phyloP scores from a whole-genome alignment of 306 rosid genomes.

The Calophaca sinica region DNA sequence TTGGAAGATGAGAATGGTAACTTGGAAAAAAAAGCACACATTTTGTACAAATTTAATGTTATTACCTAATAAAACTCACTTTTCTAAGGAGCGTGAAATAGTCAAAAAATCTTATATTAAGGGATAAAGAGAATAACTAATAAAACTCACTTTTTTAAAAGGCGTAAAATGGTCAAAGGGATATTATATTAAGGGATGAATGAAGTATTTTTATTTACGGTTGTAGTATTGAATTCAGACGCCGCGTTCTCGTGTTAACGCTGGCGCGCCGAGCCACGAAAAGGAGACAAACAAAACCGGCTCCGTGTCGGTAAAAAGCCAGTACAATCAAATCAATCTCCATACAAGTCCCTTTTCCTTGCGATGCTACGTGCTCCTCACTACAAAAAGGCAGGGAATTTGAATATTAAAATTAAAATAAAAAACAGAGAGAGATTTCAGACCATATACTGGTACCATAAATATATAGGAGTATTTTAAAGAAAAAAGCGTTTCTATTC shows the following conservation, averaged over 20 bases:
- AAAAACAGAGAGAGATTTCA: not conserved
- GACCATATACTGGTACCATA: not conserved
- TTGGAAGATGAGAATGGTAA: too few relatives aligned
- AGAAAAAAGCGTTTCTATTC: not conserved
- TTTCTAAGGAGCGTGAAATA: too few relatives aligned
- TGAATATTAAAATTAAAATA: not conserved
- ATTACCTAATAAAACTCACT: too few relatives aligned
- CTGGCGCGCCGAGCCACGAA: slow-evolving; percentile 35
- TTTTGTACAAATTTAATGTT: too few relatives aligned
- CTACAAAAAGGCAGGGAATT: not conserved
- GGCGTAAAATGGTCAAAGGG: too few relatives aligned
- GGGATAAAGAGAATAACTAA: too few relatives aligned
- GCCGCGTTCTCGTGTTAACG: not conserved
- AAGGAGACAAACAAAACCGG: slow-evolving; percentile 7
- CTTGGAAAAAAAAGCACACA: too few relatives aligned
- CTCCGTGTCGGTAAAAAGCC: slow-evolving; percentile 49
- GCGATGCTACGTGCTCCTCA: slow-evolving; percentile 43
- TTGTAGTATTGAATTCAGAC: too few relatives aligned
- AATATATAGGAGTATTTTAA: not conserved
- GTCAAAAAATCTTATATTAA: too few relatives aligned
- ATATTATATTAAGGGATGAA: too few relatives aligned
- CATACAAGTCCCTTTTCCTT: slow-evolving; percentile 40
- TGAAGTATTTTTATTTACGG: too few relatives aligned
- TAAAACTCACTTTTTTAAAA: too few relatives aligned
- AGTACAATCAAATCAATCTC: slow-evolving; percentile 50